Evolutionary conservation across 2,329 filamentous ascomycete species (phyloP).

Genomic region (Penicillium sp.): DNA sequence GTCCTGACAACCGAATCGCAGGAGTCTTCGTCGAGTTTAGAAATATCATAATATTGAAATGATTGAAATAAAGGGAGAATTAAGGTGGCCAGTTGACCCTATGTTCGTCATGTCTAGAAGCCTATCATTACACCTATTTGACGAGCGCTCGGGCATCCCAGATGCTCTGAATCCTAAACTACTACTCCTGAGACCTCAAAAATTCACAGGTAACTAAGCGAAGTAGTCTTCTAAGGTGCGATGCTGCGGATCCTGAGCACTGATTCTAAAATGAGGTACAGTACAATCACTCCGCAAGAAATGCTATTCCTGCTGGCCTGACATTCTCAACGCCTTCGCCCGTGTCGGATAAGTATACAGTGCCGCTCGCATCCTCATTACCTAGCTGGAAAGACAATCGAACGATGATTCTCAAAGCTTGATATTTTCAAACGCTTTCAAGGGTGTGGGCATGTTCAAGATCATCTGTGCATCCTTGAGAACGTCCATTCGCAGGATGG

Average conservation of each 20-base stretch:
- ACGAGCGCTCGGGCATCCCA: too few relatives aligned
- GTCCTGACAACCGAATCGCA: neutral
- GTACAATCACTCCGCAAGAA: neutral
- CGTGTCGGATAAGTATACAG: neutral
- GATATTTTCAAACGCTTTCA: conserved; percentile 5
- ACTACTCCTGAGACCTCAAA: too few relatives aligned
- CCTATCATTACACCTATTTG: too few relatives aligned
- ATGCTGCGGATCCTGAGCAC: neutral
- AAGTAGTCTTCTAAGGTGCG: too few relatives aligned
- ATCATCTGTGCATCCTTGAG: conserved; percentile 17
- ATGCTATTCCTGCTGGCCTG: neutral
- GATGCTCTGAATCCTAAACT: too few relatives aligned
- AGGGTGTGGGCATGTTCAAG: conserved; percentile 11
- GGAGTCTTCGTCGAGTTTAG: neutral
- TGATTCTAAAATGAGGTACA: neutral
- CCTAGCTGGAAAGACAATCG: neutral
- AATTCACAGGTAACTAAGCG: too few relatives aligned
- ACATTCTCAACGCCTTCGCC: neutral
- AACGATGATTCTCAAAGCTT: conserved; percentile 1
- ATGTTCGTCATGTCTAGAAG: too few relatives aligned
- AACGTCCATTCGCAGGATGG: conserved; percentile 12
- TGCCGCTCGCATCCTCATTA: neutral
- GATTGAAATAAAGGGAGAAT: too few relatives aligned
- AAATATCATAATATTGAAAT: too few relatives aligned
- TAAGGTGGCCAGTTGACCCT: too few relatives aligned